These are phyloP conservation scores for Collybia nuda DNA, from an alignment of 768 basidiomycete species.

Conservation along the genomic window DNA sequence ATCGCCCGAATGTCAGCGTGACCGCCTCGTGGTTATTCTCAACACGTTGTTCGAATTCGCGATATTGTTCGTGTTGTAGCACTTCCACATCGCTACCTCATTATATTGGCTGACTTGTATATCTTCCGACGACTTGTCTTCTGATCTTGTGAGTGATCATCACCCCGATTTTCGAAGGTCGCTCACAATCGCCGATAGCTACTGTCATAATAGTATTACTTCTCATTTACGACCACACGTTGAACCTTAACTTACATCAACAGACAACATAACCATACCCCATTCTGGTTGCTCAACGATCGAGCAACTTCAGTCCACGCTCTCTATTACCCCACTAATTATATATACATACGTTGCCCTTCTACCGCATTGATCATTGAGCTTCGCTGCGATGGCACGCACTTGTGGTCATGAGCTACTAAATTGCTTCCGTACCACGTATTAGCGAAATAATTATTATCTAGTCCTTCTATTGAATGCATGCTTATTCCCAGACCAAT, in stretches of 20 bases:
- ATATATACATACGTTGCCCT: background rate
- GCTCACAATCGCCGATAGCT: slow-evolving; percentile 5
- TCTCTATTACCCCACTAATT: background rate
- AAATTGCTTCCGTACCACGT: slow-evolving; percentile 4
- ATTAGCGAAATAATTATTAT: slow-evolving; percentile 3
- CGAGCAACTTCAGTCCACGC: background rate
- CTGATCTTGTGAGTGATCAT: slow-evolving; percentile 1
- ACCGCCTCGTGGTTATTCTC: background rate
- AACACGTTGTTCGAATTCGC: background rate
- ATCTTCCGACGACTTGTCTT: background rate
- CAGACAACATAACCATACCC: background rate
- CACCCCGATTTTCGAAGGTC: background rate
- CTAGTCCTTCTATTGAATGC: too few species aligned
- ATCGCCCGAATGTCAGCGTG: background rate
- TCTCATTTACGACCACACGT: background rate
- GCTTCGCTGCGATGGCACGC: background rate
- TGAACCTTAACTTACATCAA: slow-evolving; percentile 1
- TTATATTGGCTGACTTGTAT: background rate
- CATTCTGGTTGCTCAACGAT: background rate
- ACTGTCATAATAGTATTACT: slow-evolving; percentile 1
- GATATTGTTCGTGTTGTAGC: slow-evolving; percentile 1
- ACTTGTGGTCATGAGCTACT: background rate
- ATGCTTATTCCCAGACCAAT: slow-evolving; percentile 53
- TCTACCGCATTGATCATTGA: background rate
- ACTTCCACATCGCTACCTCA: background rate